A percentile compares a stretch with the other conserved stretches of the same genome.
phyloP scores from a whole-genome alignment of 2,329 filamentous ascomycete genomes.

The Gaeumannomyces tritici region DNA sequence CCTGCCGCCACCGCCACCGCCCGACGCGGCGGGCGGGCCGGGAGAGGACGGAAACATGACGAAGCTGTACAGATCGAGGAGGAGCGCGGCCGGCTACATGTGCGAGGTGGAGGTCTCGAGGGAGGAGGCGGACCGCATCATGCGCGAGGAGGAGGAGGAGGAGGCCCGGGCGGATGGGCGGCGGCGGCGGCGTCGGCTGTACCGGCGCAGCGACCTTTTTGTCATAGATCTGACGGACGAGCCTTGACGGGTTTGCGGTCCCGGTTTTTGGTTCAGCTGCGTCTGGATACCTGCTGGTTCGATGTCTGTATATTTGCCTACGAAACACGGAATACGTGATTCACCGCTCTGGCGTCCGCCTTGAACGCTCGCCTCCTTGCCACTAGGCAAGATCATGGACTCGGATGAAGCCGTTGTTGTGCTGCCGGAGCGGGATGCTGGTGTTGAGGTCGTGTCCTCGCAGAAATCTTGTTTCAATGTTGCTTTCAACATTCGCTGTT shows the following conservation, averaged over 20 bases:
- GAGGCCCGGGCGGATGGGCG: background rate
- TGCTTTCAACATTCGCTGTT: too few relatives aligned
- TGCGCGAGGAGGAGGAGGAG: constrained; percentile 4
- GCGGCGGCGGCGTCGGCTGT: background rate
- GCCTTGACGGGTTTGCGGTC: background rate
- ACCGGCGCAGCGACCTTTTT: constrained; percentile 2
- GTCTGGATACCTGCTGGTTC: too few relatives aligned
- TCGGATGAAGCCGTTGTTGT: too few relatives aligned
- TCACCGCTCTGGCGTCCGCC: too few relatives aligned
- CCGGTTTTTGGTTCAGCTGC: too few relatives aligned
- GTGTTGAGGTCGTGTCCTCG: too few relatives aligned
- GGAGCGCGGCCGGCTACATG: constrained; percentile 17
- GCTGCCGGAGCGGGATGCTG: too few relatives aligned
- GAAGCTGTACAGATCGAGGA: constrained; percentile 15
- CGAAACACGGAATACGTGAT: too few relatives aligned
- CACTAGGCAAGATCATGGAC: too few relatives aligned
- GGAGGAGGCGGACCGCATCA: constrained; percentile 13
- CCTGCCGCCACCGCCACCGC: background rate
- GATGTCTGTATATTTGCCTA: too few relatives aligned
- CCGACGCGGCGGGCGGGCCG: background rate
- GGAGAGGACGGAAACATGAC: constrained; percentile 4
- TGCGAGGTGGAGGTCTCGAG: constrained; percentile 14
- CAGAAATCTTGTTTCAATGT: too few relatives aligned
- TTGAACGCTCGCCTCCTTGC: too few relatives aligned
- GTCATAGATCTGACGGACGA: constrained; percentile 4